Percentiles rank a stretch among this genome's conserved stretches.
phyloP scores from a whole-genome alignment of 805 yeast genomes.

The Candida wancherniae region DNA sequence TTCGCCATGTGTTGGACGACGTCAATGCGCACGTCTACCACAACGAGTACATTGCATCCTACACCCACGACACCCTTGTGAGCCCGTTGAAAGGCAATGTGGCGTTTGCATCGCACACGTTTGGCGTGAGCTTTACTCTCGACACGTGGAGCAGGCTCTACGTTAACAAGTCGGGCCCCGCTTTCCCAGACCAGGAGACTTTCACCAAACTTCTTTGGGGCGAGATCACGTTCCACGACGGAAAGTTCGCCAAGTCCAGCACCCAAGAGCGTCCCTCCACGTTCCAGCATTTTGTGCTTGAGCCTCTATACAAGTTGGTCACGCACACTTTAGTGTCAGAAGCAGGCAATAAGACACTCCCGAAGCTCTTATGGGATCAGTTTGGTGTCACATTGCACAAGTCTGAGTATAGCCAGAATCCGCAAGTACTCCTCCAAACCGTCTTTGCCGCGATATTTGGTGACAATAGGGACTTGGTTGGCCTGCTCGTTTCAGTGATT shows the following conservation, averaged over 20 bases:
- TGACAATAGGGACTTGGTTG: conserved; percentile 46
- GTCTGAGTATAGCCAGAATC: conserved; percentile 45
- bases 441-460: conserved; percentile 56
- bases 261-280: conserved; percentile 29
- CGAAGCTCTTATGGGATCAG: conserved; percentile 40
- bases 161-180: conserved; percentile 17
- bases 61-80: conserved; percentile 27
- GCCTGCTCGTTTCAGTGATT: conserved; percentile 32
- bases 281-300: conserved; percentile 62
- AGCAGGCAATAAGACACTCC: conserved; percentile 33
- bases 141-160: conserved; percentile 57
- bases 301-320: conserved; percentile 76
- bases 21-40: conserved; percentile 51
- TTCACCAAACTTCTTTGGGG: conserved; percentile 75
- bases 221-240: conserved; percentile 49
- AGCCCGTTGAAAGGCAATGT: conserved; percentile 68
- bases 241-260: conserved; percentile 40
- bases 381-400: conserved; percentile 45
- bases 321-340: conserved; percentile 55
- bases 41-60: conserved; percentile 22
- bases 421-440: conserved; percentile 51
- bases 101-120: conserved; percentile 64
- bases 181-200: conserved; percentile 24
- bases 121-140: conserved; percentile 62
- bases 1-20: conserved; percentile 55